Conservation (phyloP, 345 rosid species). For the Hibiscus mutabilis region DNA sequence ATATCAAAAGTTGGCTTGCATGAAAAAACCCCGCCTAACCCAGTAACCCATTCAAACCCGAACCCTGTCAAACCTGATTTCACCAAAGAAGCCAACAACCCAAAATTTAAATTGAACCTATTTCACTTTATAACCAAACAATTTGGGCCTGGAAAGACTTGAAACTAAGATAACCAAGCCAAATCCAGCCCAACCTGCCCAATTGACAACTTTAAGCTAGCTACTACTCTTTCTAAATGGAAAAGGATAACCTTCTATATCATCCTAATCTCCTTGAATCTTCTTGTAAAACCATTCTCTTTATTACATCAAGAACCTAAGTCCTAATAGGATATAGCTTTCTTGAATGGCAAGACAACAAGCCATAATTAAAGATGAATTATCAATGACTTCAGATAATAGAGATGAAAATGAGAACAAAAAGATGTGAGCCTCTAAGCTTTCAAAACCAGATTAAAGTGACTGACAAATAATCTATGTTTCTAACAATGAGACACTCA, state of each 20-base stretch:
- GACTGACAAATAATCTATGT: not conserved
- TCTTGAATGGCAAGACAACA: constrained; percentile 1
- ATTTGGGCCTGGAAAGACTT: not conserved
- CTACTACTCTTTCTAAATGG: no score
- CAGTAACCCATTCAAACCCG: not conserved
- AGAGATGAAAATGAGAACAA: not conserved
- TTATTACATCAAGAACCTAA: not conserved
- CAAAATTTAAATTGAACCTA: not conserved
- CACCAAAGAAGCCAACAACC: not conserved
- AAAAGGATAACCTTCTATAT: no score
- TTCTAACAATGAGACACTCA: not conserved
- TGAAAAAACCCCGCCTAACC: not conserved
- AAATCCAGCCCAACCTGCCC: not conserved
- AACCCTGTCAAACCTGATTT: not conserved
- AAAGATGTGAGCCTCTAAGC: not conserved
- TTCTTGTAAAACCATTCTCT: not conserved
- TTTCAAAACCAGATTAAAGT: not conserved
- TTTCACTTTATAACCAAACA: not conserved
- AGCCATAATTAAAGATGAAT: not conserved
- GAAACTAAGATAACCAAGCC: not conserved
- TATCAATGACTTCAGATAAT: not conserved
- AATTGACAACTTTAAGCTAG: not conserved
- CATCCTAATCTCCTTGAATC: not conserved
- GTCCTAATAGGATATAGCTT: not conserved
- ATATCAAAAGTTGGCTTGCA: not conserved